Evolutionary conservation across 768 basidiomycete species (phyloP).

Genomic region (Pleurotus platypus): DNA sequence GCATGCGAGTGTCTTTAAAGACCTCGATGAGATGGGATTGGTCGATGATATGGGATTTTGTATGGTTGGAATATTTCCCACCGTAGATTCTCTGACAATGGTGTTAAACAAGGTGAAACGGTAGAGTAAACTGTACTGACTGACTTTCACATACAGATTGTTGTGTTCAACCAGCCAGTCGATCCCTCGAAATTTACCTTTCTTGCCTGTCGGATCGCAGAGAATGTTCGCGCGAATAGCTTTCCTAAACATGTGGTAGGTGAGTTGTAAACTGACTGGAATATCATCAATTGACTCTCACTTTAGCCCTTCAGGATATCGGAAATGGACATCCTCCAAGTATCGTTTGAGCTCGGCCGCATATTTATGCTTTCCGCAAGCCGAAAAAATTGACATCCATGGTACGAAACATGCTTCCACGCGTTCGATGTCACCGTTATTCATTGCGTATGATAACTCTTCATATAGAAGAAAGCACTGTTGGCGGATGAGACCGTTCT

Average conservation of each 20-base stretch:
- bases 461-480: not conserved
- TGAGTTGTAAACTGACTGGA: not conserved
- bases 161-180: constrained; percentile 29
- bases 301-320: constrained; percentile 13
- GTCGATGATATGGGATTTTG: constrained; percentile 12
- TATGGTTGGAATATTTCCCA: constrained; percentile 17
- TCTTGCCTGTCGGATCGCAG: constrained; percentile 23
- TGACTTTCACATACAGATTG: constrained; percentile 28
- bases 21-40: constrained; percentile 18
- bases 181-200: constrained; percentile 17
- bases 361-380: constrained; percentile 24
- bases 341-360: constrained; percentile 16
- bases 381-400: constrained; percentile 20
- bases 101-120: not conserved
- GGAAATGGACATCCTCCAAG: constrained; percentile 11
- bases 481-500: not conserved
- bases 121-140: not conserved
- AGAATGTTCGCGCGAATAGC: constrained; percentile 16
- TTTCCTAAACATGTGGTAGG: constrained; percentile 7
- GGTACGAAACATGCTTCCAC: constrained; percentile 13
- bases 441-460: constrained; percentile 17
- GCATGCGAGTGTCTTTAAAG: constrained; percentile 8
- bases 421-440: constrained; percentile 18
- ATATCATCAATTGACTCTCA: not conserved
- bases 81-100: constrained; percentile 8